phyloP scores from a whole-genome alignment of 2,329 filamentous ascomycete species.

The Ceratocystis harringtonii region DNA sequence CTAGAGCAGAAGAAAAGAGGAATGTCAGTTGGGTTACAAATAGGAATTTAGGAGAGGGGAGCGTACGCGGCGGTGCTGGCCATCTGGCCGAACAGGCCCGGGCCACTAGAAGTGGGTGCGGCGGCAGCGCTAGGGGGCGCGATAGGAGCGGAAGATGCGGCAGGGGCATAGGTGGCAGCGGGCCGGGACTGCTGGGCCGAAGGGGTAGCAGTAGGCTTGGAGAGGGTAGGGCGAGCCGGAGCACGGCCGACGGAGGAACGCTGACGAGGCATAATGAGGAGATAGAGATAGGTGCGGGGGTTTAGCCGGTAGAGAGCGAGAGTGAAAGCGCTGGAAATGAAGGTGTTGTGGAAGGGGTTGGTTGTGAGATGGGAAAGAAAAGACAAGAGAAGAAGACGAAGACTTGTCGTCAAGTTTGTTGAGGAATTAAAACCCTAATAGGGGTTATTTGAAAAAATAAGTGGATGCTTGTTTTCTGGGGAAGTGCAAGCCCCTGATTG shows the following conservation, averaged over 20 bases:
- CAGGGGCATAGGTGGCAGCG: slow-evolving; percentile 47
- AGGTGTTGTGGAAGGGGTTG: background rate
- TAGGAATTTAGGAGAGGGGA: background rate
- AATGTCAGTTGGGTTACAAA: slow-evolving; percentile 10
- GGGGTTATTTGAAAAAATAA: too few relatives aligned
- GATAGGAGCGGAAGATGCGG: slow-evolving; percentile 34
- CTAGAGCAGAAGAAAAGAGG: slow-evolving; percentile 32
- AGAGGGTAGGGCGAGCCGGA: slow-evolving; percentile 50
- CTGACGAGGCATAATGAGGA: slow-evolving; percentile 58
- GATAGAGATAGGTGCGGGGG: background rate
- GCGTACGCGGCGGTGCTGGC: slow-evolving; percentile 91
- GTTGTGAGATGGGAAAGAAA: too few relatives aligned
- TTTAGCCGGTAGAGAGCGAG: slow-evolving; percentile 9
- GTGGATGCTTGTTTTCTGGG: too few relatives aligned
- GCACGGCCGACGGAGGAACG: slow-evolving; percentile 45
- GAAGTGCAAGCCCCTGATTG: too few relatives aligned
- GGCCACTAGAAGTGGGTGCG: slow-evolving; percentile 46
- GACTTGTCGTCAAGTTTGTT: too few relatives aligned
- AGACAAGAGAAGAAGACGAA: too few relatives aligned
- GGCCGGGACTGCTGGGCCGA: slow-evolving; percentile 50
- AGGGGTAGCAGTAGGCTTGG: slow-evolving; percentile 36
- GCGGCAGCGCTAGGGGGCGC: slow-evolving; percentile 32
- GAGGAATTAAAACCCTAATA: too few relatives aligned
- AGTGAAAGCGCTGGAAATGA: slow-evolving; percentile 13
- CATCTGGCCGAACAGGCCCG: slow-evolving; percentile 91